Percentiles rank a stretch among this genome's conserved stretches.
phyloP scores from a whole-genome alignment of 192 early-diverging fungal genomes.

The Dispira parvispora region DNA sequence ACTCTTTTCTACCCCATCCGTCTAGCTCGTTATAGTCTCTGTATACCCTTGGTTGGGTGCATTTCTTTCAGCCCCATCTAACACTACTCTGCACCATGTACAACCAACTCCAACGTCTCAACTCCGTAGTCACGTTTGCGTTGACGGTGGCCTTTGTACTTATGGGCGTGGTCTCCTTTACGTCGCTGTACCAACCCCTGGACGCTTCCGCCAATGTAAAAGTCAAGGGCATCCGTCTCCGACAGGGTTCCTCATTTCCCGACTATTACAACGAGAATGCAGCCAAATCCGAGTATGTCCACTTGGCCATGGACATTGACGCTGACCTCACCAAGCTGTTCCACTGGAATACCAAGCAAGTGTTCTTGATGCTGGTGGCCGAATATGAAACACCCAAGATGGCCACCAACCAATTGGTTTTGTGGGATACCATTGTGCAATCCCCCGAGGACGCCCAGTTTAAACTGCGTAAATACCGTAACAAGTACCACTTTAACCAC shows the following conservation, averaged over 20 bases:
- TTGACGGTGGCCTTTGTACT: conserved; percentile 39
- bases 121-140: conserved; percentile 39
- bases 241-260: conserved; percentile 16
- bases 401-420: conserved; percentile 53
- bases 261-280: conserved; percentile 34
- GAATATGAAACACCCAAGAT: conserved; percentile 56
- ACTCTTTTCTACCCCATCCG: no score
- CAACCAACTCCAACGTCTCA: conserved; percentile 28
- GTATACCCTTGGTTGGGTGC: no score
- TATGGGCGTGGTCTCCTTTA: conserved; percentile 33
- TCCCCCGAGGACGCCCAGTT: conserved; percentile 46
- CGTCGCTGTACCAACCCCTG: conserved; percentile 21
- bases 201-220: conserved; percentile 15
- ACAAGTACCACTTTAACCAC: conserved; percentile 58
- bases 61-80: no score
- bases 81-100: conserved; percentile 17
- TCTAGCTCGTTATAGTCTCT: no score
- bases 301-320: conserved; percentile 42
- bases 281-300: conserved; percentile 40
- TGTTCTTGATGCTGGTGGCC: conserved; percentile 61
- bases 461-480: conserved; percentile 28
- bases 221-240: conserved; percentile 19
- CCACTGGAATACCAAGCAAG: conserved; percentile 83
- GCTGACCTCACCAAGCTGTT: conserved; percentile 63
- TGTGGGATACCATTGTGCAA: conserved; percentile 73